phyloP scores from a whole-genome alignment of 164 flowering plant species.

The Cinnamomum micranthum region DNA sequence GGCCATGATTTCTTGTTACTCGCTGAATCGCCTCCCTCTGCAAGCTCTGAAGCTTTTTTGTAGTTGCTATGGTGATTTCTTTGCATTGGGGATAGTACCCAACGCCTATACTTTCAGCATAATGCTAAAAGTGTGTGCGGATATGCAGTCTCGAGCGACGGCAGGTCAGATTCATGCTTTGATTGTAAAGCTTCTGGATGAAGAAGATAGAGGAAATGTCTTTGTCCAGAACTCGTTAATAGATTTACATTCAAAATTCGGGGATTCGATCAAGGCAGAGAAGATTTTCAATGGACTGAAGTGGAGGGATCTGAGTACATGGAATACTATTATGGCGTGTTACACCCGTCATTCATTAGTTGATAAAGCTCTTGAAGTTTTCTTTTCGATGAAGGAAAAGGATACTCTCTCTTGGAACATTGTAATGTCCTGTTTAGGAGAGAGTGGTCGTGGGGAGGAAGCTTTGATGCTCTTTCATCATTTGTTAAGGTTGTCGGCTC shows the following conservation, averaged over 20 bases:
- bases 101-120: slow-evolving; percentile 26
- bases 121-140: slow-evolving; percentile 21
- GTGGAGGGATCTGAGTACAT: slow-evolving; percentile 27
- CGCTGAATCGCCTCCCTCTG: slow-evolving; percentile 14
- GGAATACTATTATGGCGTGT: slow-evolving; percentile 25
- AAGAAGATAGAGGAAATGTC: slow-evolving; percentile 3
- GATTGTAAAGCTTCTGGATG: slow-evolving; percentile 18
- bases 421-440: slow-evolving; percentile 23
- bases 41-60: slow-evolving; percentile 20
- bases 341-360: slow-evolving; percentile 16
- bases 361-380: slow-evolving; percentile 23
- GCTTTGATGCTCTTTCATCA: slow-evolving; percentile 17
- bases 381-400: slow-evolving; percentile 18
- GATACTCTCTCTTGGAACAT: slow-evolving; percentile 31
- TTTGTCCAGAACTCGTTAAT: slow-evolving; percentile 26
- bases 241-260: slow-evolving; percentile 24
- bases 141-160: slow-evolving; percentile 11
- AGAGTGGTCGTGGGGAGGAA: slow-evolving; percentile 21
- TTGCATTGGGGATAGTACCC: slow-evolving; percentile 15
- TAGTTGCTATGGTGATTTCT: slow-evolving; percentile 15
- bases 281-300: slow-evolving; percentile 22
- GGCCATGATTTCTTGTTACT: slow-evolving; percentile 30
- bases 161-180: slow-evolving; percentile 24
- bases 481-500: slow-evolving; percentile 10
- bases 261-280: slow-evolving; percentile 21